Conservation (phyloP, 768 basidiomycete species). For the Termitomyces sp. region DNA sequence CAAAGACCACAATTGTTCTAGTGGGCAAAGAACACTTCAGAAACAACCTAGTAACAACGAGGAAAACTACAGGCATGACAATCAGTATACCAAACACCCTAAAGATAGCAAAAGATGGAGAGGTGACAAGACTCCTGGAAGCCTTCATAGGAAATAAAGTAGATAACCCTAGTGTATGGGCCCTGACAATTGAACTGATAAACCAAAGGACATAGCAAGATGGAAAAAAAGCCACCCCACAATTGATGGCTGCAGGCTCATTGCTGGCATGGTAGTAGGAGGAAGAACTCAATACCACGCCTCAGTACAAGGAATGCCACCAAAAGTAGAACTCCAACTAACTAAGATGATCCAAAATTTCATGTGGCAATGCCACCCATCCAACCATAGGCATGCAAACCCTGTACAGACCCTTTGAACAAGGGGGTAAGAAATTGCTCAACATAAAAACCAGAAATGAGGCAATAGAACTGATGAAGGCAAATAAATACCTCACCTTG, state of each 20-base stretch:
- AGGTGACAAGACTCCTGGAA: background rate
- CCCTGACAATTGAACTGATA: background rate
- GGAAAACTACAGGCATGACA: background rate
- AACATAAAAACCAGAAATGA: background rate
- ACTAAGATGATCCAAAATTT: background rate
- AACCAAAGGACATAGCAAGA: background rate
- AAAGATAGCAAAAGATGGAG: background rate
- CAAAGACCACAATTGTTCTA: background rate
- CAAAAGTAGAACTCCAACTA: background rate
- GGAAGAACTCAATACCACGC: background rate
- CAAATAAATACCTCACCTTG: background rate
- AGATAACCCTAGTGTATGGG: background rate
- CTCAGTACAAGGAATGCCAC: background rate
- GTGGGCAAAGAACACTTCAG: background rate
- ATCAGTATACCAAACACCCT: background rate
- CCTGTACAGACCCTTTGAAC: background rate
- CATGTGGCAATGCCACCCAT: background rate
- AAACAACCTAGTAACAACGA: background rate
- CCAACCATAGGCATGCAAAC: background rate
- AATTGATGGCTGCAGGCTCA: background rate
- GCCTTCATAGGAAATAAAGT: conserved; percentile 2
- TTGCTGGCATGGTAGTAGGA: background rate
- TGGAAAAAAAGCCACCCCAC: background rate
- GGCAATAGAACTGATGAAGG: background rate
- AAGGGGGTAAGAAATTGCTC: background rate